A percentile compares a stretch with the other conserved stretches of the same genome.
phyloP scores from a whole-genome alignment of 208 protist genomes.

The Angomonas desouzai region DNA sequence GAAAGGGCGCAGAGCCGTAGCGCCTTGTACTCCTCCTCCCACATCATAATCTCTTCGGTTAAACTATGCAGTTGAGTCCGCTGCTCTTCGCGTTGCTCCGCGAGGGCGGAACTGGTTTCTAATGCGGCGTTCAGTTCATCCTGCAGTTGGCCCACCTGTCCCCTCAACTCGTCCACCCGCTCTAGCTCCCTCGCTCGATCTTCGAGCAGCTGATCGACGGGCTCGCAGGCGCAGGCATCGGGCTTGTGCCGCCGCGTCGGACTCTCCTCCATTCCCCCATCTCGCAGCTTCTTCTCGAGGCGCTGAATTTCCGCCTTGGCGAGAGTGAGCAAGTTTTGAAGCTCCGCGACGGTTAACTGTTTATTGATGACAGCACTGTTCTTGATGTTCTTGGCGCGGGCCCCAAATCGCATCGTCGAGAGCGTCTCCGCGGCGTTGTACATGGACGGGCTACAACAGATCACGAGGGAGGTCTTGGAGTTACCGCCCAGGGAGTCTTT shows the following conservation, averaged over 20 bases:
- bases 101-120: slow-evolving; percentile 33
- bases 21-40: slow-evolving; percentile 54
- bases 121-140: slow-evolving; percentile 36
- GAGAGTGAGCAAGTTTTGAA: slow-evolving; percentile 64
- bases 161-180: slow-evolving; percentile 28
- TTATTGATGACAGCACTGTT: slow-evolving; percentile 82
- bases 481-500: slow-evolving; percentile 90
- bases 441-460: slow-evolving; percentile 77
- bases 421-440: slow-evolving; percentile 86
- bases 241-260: slow-evolving; percentile 1
- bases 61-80: slow-evolving; percentile 20
- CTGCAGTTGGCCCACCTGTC: slow-evolving; percentile 36
- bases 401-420: slow-evolving; percentile 86
- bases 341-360: slow-evolving; percentile 68
- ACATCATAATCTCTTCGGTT: slow-evolving; percentile 57
- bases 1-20: slow-evolving; percentile 28
- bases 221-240: slow-evolving; percentile 5
- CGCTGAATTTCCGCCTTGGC: slow-evolving; percentile 64
- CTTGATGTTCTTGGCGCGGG: slow-evolving; percentile 77
- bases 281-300: slow-evolving; percentile 25
- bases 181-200: slow-evolving; percentile 35
- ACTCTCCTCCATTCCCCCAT: slow-evolving; percentile 12
- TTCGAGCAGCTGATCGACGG: slow-evolving; percentile 33
- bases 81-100: slow-evolving; percentile 42
- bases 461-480: slow-evolving; percentile 84